phyloP scores from a whole-genome alignment of 1,284 basidiomycete genomes.

The Bondarzewia mesenterica region DNA sequence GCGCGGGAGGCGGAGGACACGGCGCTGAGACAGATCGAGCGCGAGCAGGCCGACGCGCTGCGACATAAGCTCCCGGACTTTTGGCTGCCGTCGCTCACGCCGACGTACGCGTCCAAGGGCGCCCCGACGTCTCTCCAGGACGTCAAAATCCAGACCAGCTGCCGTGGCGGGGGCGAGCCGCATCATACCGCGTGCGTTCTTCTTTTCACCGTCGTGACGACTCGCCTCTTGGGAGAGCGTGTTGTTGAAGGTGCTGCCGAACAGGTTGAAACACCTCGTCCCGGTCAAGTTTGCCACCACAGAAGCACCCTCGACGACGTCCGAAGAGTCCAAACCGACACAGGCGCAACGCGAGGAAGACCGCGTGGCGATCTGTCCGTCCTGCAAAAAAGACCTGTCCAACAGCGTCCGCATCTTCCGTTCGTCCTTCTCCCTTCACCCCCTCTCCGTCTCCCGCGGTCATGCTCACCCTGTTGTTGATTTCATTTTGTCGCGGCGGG shows the following conservation, averaged over 20 bases:
- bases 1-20: conserved; percentile 78
- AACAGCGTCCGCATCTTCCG: conserved; percentile 67
- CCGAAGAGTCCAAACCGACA: too few species aligned
- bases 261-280: conserved; percentile 71
- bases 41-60: conserved; percentile 77
- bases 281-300: conserved; percentile 62
- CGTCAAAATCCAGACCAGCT: conserved; percentile 81
- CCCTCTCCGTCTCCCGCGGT: not conserved
- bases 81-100: conserved; percentile 87
- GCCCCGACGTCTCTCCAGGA: conserved; percentile 63
- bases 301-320: conserved; percentile 13
- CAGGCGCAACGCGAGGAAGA: conserved; percentile 40
- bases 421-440: conserved; percentile 32
- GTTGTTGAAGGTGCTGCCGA: not conserved
- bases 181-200: conserved; percentile 68
- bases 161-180: conserved; percentile 65
- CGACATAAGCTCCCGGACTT: conserved; percentile 89
- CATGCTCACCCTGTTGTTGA: not conserved
- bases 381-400: conserved; percentile 80
- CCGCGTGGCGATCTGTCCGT: conserved; percentile 70
- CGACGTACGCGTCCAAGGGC: conserved; percentile 60
- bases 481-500: not conserved
- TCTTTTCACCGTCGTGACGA: not conserved
- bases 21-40: conserved; percentile 73
- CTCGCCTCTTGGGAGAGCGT: not conserved